A percentile compares a stretch with the other conserved stretches of the same genome.
Evolutionary conservation across 805 yeast species (phyloP).

Genomic region (Brettanomyces anomalus): DNA sequence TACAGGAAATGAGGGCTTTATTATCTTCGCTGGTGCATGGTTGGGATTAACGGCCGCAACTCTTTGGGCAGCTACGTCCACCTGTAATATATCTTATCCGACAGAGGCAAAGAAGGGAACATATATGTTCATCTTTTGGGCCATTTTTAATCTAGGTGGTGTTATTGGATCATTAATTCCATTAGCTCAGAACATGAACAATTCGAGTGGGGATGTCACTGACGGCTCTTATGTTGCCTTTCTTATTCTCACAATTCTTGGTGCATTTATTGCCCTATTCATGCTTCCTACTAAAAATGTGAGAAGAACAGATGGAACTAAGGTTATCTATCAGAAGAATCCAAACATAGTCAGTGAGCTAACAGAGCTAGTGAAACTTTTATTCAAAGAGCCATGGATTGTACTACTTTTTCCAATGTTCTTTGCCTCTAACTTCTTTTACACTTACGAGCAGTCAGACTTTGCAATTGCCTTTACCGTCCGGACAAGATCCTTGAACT

Average conservation of each 20-base stretch:
- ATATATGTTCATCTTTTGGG: slow-evolving; percentile 49
- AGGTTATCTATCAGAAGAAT: slow-evolving; percentile 34
- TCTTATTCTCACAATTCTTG: slow-evolving; percentile 40
- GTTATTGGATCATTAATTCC: slow-evolving; percentile 53
- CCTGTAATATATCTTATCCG: slow-evolving; percentile 50
- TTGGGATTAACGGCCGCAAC: slow-evolving; percentile 47
- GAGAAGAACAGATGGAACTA: slow-evolving; percentile 39
- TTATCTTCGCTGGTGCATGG: slow-evolving; percentile 41
- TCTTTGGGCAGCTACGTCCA: slow-evolving; percentile 54
- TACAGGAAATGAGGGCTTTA: slow-evolving; percentile 39
- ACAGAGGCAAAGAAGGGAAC: slow-evolving; percentile 43
- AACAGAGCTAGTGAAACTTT: slow-evolving; percentile 25
- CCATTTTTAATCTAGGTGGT: slow-evolving; percentile 52
- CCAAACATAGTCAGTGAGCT: slow-evolving; percentile 32
- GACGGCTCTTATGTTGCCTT: slow-evolving; percentile 50
- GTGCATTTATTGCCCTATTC: slow-evolving; percentile 34
- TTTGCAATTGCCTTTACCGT: slow-evolving; percentile 48
- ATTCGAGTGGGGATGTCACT: slow-evolving; percentile 27
- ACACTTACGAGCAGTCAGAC: slow-evolving; percentile 55
- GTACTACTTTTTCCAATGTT: slow-evolving; percentile 50
- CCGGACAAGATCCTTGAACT: slow-evolving; percentile 54
- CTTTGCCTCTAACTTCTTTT: slow-evolving; percentile 57
- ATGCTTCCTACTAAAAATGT: slow-evolving; percentile 44
- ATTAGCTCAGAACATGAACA: slow-evolving; percentile 38
- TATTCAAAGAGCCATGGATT: slow-evolving; percentile 25